Percentiles rank a stretch among this genome's conserved stretches.
These are phyloP conservation scores for Cyclocybe aegerita DNA, from an alignment of 768 basidiomycete genomes.

Conservation along the genomic window DNA sequence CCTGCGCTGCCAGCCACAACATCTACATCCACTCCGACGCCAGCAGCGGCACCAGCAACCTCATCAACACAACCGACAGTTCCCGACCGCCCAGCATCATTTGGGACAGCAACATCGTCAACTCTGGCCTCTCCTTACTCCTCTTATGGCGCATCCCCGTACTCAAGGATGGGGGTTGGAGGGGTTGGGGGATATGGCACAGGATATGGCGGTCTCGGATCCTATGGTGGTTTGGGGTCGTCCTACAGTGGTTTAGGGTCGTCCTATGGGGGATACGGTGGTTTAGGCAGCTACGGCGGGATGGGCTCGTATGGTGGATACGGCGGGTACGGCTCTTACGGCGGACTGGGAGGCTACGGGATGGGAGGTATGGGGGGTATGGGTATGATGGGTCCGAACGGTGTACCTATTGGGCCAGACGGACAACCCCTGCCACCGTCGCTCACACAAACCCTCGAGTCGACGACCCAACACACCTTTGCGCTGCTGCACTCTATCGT, in stretches of 20 bases:
- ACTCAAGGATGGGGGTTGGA: constrained; percentile 32
- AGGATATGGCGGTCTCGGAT: constrained; percentile 13
- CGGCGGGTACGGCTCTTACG: constrained; percentile 34
- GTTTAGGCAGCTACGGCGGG: constrained; percentile 15
- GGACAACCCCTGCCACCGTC: constrained; percentile 54
- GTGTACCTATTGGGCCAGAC: constrained; percentile 50
- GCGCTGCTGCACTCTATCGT: constrained; percentile 92
- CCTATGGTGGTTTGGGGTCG: constrained; percentile 21
- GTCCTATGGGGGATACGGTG: constrained; percentile 12
- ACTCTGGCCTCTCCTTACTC: constrained; percentile 31
- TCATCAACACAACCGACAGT: constrained; percentile 38
- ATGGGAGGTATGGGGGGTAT: constrained; percentile 27
- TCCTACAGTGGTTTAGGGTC: constrained; percentile 16
- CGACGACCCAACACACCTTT: constrained; percentile 91
- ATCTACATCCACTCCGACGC: constrained; percentile 20
- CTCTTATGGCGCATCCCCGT: constrained; percentile 40
- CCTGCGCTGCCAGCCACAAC: constrained; percentile 22
- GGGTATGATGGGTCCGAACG: constrained; percentile 30
- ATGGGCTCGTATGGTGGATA: constrained; percentile 29
- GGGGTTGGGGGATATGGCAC: constrained; percentile 19
- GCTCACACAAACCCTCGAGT: constrained; percentile 85
- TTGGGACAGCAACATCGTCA: constrained; percentile 35
- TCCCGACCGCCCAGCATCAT: constrained; percentile 62
- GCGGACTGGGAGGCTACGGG: constrained; percentile 37
- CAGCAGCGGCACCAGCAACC: constrained; percentile 13